Conservation (phyloP, 352 stramenopile genomes). For the Pythium plurisporium region DNA sequence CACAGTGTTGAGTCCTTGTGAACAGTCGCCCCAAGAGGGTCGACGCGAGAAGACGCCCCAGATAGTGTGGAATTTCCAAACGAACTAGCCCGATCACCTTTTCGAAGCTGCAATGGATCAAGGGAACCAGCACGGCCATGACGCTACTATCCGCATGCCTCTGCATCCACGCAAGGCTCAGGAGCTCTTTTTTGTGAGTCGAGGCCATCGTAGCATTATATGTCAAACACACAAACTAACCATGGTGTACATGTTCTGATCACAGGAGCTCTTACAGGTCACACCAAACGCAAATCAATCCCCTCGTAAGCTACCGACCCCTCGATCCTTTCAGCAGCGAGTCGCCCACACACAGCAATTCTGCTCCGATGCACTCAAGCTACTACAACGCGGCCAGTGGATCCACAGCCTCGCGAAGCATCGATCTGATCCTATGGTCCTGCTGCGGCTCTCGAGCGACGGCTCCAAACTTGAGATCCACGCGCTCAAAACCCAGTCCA, state of each 20-base stretch:
- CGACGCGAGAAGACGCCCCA: too few species aligned
- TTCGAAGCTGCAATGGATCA: background rate
- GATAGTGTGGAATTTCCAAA: too few species aligned
- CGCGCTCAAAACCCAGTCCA: background rate
- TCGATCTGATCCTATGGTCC: background rate
- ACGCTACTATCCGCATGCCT: constrained; percentile 1
- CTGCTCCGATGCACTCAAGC: constrained; percentile 4
- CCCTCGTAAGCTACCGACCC: background rate
- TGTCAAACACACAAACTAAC: background rate
- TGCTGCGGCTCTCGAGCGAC: constrained; percentile 11
- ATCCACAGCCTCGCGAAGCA: background rate
- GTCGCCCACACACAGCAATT: constrained; percentile 4
- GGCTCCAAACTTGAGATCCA: constrained; percentile 4
- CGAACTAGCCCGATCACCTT: too few species aligned
- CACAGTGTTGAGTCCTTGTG: background rate
- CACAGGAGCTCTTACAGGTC: constrained; percentile 6
- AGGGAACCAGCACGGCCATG: constrained; percentile 5
- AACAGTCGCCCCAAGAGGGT: constrained; percentile 1
- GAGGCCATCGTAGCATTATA: background rate
- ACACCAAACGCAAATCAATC: too few species aligned
- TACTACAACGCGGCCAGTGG: constrained; percentile 17
- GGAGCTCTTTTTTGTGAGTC: constrained; percentile 22
- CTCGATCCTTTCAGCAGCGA: constrained; percentile 11
- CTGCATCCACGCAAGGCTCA: constrained; percentile 23
- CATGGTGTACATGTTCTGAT: background rate